Evolutionary conservation across 495 filamentous ascomycete genomes (phyloP), one percentile per base, ranked within the genome.

Genomic region (Entonaema liquescens): DNA sequence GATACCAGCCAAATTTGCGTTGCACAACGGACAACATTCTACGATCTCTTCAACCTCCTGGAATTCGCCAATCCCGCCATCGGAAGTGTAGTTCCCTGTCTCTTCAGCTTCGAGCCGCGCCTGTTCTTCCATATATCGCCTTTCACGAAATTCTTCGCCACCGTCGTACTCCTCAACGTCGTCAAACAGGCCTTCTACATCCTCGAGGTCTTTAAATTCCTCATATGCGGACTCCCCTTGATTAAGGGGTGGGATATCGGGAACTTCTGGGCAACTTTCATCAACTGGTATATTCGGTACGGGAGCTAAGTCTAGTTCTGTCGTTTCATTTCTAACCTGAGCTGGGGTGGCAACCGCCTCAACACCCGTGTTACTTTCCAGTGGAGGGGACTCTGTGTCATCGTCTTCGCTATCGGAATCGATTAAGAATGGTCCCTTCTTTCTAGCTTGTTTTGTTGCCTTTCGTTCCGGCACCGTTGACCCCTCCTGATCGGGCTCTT

Each of bases 11-110:
- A 97, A 78, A 72, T 79, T 88, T 33, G 80, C 81, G 71, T 86
- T 85, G 72, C 94, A 98, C 47, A 97, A 87, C 1, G 94, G 94
- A 80, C 94, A 98, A 56, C 79, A 74, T 57, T 79, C 76, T 31
- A 76, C 71, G 70, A 83, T 80, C 17, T 73, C 71, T 28, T 76
- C 73, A 11, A 71, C 64, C 12, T 69, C 62, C 5, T 53, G 26
- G 7, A 68, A 67, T 1, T 66, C 62, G 35, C 78, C 75, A 8
- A 73, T 38, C 5, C 70, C 62, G 42, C 79, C 79, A 19, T 80
- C 77, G 53, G 81, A 79, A 12, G 74, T 71, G 9, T 82, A 78
- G 31, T 74, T 65, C 13, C 66, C 75, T 2, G 81, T 81, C 65
- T 86, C 85, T 55, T 79, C 83, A 28, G 80, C 81, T 64, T 91